Conservation (phyloP, 306 rosid species). For the Lathyrus sativus region DNA sequence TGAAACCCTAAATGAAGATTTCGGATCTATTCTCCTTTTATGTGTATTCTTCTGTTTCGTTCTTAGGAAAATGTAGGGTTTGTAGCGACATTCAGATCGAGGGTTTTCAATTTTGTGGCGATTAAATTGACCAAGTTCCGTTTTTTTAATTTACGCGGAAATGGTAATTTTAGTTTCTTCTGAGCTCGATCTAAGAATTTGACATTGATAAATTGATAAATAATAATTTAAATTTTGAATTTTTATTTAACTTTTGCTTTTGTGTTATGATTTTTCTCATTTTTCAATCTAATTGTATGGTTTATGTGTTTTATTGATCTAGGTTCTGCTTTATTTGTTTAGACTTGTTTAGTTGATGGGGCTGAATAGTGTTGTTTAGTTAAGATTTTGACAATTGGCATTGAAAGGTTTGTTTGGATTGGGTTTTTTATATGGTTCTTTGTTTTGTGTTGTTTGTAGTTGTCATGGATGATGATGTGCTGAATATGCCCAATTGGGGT, state of each 20-base stretch:
- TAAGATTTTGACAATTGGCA: conserved; percentile 33
- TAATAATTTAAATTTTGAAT: conserved; percentile 8
- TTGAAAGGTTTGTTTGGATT: conserved; percentile 25
- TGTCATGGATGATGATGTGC: conserved; percentile 86
- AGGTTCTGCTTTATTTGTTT: conserved; percentile 4
- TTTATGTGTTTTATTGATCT: neutral
- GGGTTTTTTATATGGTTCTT: conserved; percentile 29
- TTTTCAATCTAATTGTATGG: conserved; percentile 23
- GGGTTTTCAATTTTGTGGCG: conserved; percentile 43
- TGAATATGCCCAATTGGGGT: conserved; percentile 97
- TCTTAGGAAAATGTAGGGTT: conserved; percentile 43
- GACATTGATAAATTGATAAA: neutral
- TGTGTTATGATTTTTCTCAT: conserved; percentile 36
- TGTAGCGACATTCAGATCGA: conserved; percentile 35
- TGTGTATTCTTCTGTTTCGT: neutral
- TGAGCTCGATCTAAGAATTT: conserved; percentile 28
- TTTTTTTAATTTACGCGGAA: conserved; percentile 15
- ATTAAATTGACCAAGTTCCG: conserved; percentile 33
- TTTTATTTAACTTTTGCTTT: conserved; percentile 19
- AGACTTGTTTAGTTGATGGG: neutral
- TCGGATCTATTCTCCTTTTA: conserved; percentile 43
- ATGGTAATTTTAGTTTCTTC: conserved; percentile 32
- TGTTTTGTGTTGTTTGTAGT: conserved; percentile 52
- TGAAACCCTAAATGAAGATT: conserved; percentile 36
- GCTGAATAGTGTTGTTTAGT: neutral